Conservation (phyloP, 192 early-diverging fungal genomes). For the Phycomyces blakesleeanus region DNA sequence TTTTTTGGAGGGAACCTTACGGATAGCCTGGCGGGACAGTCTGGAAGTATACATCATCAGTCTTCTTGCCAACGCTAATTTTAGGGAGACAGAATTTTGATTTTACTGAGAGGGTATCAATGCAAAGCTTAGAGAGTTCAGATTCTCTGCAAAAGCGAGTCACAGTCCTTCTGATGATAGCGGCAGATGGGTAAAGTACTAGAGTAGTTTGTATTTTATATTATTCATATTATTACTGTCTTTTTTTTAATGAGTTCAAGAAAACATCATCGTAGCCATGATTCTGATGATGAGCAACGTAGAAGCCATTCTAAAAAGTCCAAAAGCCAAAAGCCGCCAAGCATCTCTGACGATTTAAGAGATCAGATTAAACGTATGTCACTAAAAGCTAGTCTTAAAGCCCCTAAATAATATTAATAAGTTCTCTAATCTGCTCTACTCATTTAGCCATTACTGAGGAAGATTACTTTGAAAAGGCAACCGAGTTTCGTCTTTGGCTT, state of each 20-base stretch:
- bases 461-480: slow-evolving; percentile 75
- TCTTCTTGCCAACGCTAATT: no score
- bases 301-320: slow-evolving; percentile 9
- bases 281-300: slow-evolving; percentile 9
- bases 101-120: no score
- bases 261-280: slow-evolving; percentile 6
- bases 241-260: slow-evolving; percentile 6
- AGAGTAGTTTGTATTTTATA: neutral
- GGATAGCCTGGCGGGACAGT: no score
- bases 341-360: neutral
- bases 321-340: neutral
- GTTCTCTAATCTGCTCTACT: no score
- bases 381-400: neutral
- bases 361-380: neutral
- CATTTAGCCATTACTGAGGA: slow-evolving; percentile 55
- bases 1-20: no score
- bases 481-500: slow-evolving; percentile 83
- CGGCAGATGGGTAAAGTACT: neutral
- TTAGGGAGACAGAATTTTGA: no score
- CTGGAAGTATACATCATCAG: no score
- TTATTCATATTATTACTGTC: neutral
- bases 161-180: neutral
- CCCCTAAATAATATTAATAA: neutral
- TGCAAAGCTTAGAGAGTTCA: no score
- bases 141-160: no score